Base-by-base conservation (phyloP, 1,139 yeast genomes). In the Taphrina wiesneri region DNA sequence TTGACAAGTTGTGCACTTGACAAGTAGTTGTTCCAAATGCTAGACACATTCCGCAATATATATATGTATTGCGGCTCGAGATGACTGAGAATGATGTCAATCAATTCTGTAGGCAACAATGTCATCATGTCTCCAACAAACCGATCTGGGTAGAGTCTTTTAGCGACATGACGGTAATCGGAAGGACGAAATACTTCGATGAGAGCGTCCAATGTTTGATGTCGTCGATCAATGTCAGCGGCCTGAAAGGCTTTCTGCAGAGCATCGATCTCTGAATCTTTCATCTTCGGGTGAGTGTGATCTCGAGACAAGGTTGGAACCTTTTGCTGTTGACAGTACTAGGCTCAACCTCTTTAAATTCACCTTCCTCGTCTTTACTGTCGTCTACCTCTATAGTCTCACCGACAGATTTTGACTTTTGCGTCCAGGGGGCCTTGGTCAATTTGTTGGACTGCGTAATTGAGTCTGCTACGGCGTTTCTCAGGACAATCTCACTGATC, bases 401-500 rank as follows among this genome's bases (percentile, higher is more conserved):
- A 5, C 21, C 36, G 11, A 15, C 9, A 9, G 28, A 6, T 2
- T 32, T 52, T 25, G 36, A 1, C 23, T 54, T 36, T 5, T 25
- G 23, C 17, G 26, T 25, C 36, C 36, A 25, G 2, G 59, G 59
- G 13, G 36, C 59, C 23, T 54, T 54, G 47, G 36, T 23, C 36
- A 54, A 15, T 7, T 23, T 17, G 34, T 54, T 54, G 9, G 23
- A 5, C 25, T 54, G 59, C 17, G 46, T 54, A 34, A 54, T 39
- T 7, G 30, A 11, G 49, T 25, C 34, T 15, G 32, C 21, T 7
- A 15, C 41, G 6, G 63, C 56, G 26, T 60, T 52, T 6, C 64
- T 56, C 30, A 28, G 23, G 2, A 60, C 57, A 32, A 60, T 60
- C 57, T 60, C 64, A 15, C 43, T 51, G 26, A 60, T 51, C 2